A percentile compares a stretch with the other conserved stretches of the same genome.
Conservation (phyloP, 305 asterid species). For the Fraxinus greggii region DNA sequence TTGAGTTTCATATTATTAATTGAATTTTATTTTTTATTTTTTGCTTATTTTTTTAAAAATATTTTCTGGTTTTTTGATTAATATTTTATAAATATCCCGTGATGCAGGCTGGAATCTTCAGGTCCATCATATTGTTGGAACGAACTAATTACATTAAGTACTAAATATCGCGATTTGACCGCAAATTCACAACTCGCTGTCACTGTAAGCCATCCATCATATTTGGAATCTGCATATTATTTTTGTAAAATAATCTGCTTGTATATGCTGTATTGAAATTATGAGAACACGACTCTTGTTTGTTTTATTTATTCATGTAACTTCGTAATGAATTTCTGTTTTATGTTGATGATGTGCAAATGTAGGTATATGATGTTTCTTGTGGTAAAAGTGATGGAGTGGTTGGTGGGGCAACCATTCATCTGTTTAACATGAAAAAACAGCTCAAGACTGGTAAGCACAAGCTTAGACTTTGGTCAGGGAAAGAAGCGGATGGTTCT, state of each 20-base stretch:
- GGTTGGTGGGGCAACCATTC: slow-evolving; percentile 94
- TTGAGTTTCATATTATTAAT: slow-evolving; percentile 22
- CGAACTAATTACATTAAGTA: slow-evolving; percentile 86
- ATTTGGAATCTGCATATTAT: not conserved
- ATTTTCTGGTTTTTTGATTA: not conserved
- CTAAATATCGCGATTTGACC: slow-evolving; percentile 88
- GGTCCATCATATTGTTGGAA: slow-evolving; percentile 89
- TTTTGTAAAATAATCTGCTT: not conserved
- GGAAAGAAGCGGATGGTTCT: slow-evolving; percentile 93
- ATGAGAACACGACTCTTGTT: not conserved
- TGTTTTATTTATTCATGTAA: not conserved
- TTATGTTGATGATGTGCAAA: not conserved
- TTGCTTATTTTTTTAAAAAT: not conserved
- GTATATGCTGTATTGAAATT: not conserved
- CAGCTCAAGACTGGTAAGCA: slow-evolving; percentile 93
- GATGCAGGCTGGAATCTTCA: slow-evolving; percentile 67
- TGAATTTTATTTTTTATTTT: not conserved
- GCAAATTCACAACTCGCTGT: slow-evolving; percentile 84
- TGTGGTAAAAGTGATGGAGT: slow-evolving; percentile 69
- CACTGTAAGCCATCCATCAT: slow-evolving; percentile 49
- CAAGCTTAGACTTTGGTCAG: slow-evolving; percentile 89
- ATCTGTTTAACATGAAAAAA: slow-evolving; percentile 83
- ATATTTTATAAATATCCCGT: slow-evolving; percentile 12
- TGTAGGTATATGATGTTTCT: slow-evolving; percentile 88
- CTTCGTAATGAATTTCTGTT: not conserved